These are phyloP conservation scores for Pseudogymnoascus sp. DNA, from an alignment of 2,329 filamentous ascomycete genomes.

Conservation along the genomic window DNA sequence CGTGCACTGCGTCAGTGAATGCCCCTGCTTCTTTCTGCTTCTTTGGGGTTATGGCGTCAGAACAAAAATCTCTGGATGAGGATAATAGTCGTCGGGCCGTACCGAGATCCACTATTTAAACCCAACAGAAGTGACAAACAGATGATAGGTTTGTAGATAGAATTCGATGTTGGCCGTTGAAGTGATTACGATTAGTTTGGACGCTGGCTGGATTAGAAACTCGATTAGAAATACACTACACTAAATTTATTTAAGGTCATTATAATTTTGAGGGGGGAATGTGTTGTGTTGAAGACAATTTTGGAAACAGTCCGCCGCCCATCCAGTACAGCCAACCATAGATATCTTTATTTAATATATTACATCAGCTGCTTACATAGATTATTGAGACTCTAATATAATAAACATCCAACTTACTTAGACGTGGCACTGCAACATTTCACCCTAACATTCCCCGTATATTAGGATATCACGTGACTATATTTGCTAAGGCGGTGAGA, in stretches of 20 bases:
- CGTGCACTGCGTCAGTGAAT: not conserved
- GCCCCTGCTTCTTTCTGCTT: not conserved
- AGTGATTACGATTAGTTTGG: not conserved
- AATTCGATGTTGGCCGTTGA: not conserved
- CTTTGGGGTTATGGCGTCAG: not conserved
- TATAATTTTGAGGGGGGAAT: not conserved
- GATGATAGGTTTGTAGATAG: not conserved
- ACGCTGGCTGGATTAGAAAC: not conserved
- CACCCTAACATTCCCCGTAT: not conserved
- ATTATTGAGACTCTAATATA: not conserved
- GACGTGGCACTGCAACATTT: not conserved
- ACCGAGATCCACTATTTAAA: constrained; percentile 5
- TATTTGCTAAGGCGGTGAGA: not conserved
- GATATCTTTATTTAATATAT: not conserved
- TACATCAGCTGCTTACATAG: not conserved
- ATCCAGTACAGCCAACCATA: not conserved
- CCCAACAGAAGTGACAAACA: not conserved
- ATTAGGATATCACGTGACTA: not conserved
- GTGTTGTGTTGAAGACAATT: not conserved
- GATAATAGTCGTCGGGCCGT: constrained; percentile 5
- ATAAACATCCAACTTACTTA: not conserved
- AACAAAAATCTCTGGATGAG: constrained; percentile 2
- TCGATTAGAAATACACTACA: not conserved
- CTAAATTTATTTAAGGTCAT: not conserved
- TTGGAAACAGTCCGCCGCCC: not conserved